These are phyloP conservation scores for Alternaria gaisen DNA, from an alignment of 2,329 filamentous ascomycete species.

Conservation along the genomic window DNA sequence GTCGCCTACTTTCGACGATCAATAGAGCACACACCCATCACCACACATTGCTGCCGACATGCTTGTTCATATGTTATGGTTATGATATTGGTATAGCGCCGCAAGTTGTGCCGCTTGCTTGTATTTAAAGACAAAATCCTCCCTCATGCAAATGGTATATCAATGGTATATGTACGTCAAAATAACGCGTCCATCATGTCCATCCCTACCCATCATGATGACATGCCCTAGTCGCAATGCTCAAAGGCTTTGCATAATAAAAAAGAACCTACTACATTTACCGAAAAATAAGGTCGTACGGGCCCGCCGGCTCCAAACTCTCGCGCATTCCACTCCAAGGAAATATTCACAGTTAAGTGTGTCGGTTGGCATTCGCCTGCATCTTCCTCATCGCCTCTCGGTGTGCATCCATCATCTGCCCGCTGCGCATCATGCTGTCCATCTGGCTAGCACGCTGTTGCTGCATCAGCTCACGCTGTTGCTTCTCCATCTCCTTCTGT, in stretches of 20 bases:
- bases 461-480: constrained; percentile 66
- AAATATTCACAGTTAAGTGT: constrained; percentile 21
- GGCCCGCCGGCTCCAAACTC: not conserved
- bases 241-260: not conserved
- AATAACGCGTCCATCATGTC: not conserved
- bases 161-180: not conserved
- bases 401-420: constrained; percentile 78
- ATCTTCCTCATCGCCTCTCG: constrained; percentile 81
- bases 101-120: not conserved
- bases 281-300: not conserved
- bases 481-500: constrained; percentile 67
- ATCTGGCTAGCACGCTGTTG: constrained; percentile 70
- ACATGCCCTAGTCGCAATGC: not conserved
- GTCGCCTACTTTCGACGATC: not conserved
- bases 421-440: constrained; percentile 78
- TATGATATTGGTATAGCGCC: not conserved
- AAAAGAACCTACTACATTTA: not conserved
- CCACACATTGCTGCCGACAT: not conserved
- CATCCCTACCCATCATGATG: not conserved
- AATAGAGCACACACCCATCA: not conserved
- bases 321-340: not conserved
- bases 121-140: not conserved
- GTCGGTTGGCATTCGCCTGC: constrained; percentile 68
- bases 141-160: not conserved
- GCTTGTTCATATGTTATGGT: not conserved